Base-by-base conservation (phyloP, 768 basidiomycete genomes). In the Hydnomerulius pinastri region DNA sequence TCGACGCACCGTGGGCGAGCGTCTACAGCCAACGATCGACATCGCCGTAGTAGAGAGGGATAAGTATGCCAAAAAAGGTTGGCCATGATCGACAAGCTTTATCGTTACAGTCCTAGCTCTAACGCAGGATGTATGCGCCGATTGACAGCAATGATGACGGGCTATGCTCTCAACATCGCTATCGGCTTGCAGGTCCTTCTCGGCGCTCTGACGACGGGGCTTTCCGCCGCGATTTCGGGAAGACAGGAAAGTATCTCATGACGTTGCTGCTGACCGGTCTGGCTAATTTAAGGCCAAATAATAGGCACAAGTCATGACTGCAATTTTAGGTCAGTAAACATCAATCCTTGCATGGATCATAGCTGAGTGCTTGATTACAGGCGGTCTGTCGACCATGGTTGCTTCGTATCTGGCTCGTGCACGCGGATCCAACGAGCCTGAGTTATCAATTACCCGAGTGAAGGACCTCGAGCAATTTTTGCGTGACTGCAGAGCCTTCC, bases 341-440 rank as follows among this genome's bases (percentile, higher is more conserved):
- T 27, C 24, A 8, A 2, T 37, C 20, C 53, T 21, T 4, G 28
- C 7, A 1, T 27, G 24, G 27, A 8, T 18, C 35, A 17, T 30
- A 5, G 1, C 6, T 40, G 46, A 24, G 56, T 15, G 15, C 25
- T 33, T 8, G 17, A 46, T 17, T 45, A 0, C 15, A 82, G 85
- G 88, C 27, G 87, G 82, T n/a, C 49, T 85, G 10, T 67, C 86
- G 4, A 90, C 87, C 0, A 18, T 89, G 17, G 77, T 84, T 12
- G 86, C 87, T 15, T 84, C 86, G 2, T 90, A 85, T 64, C 74
- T 90, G 21, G 88, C 87, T 3, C 80, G 83, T 11, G 75, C 79
- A 21, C 80, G 86, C 23, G 85, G 86, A 10, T 82, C 85, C 0
- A 79, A 79, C 30, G 87, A 90, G 56, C 88, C 88, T 2, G 85